Base-by-base conservation (phyloP, 371 early-diverging fungal species). In the Enterocytospora artemiae region DNA sequence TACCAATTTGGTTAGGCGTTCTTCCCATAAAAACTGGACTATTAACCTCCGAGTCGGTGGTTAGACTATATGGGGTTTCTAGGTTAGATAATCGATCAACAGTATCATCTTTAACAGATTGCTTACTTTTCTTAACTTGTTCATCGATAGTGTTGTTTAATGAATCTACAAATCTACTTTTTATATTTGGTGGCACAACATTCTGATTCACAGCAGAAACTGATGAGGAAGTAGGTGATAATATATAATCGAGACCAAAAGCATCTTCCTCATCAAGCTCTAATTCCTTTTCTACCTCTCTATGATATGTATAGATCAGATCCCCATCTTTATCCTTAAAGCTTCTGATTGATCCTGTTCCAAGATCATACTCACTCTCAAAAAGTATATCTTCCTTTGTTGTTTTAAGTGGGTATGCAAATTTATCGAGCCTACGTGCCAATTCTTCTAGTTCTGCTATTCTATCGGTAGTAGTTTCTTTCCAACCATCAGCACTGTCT, bases 291-390 rank as follows among this genome's bases (percentile, higher is more conserved):
- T 2, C 27, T 4, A 14, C 41, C 27, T 34, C 25, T 20, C 7
- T 28, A 14, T 55, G 2, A 41, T 24, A 55, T 4, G 9, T 7
- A 55, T 12, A 37, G 4, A 18, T 20, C 22, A 5, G 12, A 12
- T 55, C 56, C 18, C 56, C 56, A 55, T 55, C 33, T 41, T 55
- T 18, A 24, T 55, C 56, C 7, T 20, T 34, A 39, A 37, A 36
- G 9, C 12, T 27, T 39, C 24, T 55, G 4, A 55, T 14, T 4
- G 30, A 5, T 14, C 37, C 56, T 2, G 33, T 5, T 37, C 56
- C 56, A 28, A 55, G 4, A 55, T 37, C 30, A 12, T 37, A 24
- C 22, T 55, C 56, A 20, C 9, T 55, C 22, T 55, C 56, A 55
- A 55, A 32, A 22, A 36, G 16, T 4, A 55, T 25, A 39, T 55